Evolutionary conservation across 1,139 yeast genomes (phyloP).

Genomic region (Geotrichum cucujoidarum): DNA sequence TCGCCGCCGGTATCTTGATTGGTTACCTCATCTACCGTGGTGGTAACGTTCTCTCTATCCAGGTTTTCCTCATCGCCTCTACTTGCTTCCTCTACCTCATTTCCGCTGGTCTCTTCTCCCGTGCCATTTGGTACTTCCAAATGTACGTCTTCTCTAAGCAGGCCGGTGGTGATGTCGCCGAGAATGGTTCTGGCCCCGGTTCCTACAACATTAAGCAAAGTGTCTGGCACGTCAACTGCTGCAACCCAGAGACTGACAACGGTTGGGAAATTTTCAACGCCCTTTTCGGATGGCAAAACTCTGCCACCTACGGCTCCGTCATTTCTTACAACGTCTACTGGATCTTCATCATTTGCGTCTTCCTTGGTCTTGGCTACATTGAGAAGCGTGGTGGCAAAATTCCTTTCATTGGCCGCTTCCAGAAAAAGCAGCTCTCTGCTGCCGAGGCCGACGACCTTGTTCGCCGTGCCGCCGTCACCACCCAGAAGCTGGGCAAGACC

Average conservation of each 20-base stretch:
- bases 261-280: conserved; percentile 95
- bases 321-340: conserved; percentile 71
- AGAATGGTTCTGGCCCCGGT: conserved; percentile 90
- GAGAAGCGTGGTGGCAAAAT: conserved; percentile 45
- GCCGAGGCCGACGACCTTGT: conserved; percentile 33
- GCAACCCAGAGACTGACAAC: conserved; percentile 84
- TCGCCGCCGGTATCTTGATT: conserved; percentile 57
- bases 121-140: conserved; percentile 89
- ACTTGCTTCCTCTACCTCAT: conserved; percentile 83
- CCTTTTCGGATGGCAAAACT: conserved; percentile 89
- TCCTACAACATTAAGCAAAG: conserved; percentile 75
- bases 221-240: conserved; percentile 96
- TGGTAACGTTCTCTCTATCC: conserved; percentile 73
- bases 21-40: conserved; percentile 71
- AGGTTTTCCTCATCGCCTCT: conserved; percentile 72
- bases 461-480: conserved; percentile 31
- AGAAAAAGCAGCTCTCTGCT: conserved; percentile 27
- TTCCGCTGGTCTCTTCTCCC: conserved; percentile 83
- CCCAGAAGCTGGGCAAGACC: conserved; percentile 18
- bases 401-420: conserved; percentile 28
- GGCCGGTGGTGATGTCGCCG: conserved; percentile 84
- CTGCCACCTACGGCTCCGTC: conserved; percentile 93
- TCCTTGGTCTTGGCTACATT: conserved; percentile 50
- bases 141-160: conserved; percentile 59
- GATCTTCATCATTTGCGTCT: conserved; percentile 54